Base-by-base conservation (phyloP, 139 green algal species). In the Coelastrella sp. region DNA sequence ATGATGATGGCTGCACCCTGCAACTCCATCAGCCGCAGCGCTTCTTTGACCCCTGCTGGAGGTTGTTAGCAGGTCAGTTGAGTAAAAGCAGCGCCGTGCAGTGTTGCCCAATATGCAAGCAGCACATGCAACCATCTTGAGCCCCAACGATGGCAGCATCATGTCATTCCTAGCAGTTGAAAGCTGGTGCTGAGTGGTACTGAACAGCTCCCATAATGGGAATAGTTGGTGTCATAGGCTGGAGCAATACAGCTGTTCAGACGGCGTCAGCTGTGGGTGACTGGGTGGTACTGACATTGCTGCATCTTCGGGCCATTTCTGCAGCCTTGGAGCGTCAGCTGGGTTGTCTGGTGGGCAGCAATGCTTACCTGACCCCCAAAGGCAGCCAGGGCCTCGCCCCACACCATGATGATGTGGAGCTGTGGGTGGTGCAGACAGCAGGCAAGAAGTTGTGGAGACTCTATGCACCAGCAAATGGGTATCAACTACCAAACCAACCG, bases 401-500 rank as follows among this genome's bases (percentile, higher is more conserved):
- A 0, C 96, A 98, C 89, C 92, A 97, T 85, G 97, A 98, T 74
- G 97, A 98, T 80, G 97, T 98, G 64, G 96, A 97, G 91, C 86
- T 98, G 6, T 98, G 95, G 60, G 93, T 98, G 60, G 95, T 95
- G 83, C 96, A 98, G 94, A 95, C 96, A 13, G 11, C 92, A 92
- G 95, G 97, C 73, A 87, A 10, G 57, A 99, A 99, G 92, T 61
- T 74, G 17, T 99, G 97, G 97, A 89, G 88, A n/a, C 76, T 97
- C 17, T 97, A 97, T 88, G 76, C 82, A 19, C 92, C 94, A 4
- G 59, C 90, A 54, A 64, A 91, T 3, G 93, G 91, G 66, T 94
- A 91, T 73, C 73, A 93, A 78, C 91, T 97, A 92, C 95, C 94
- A 59, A 94, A 91, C 87, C 75, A 91, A 19, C 68, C 57, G 64